These are phyloP conservation scores for Mallotus nudiflorus DNA, from an alignment of 345 rosid genomes.

Conservation along the genomic window DNA sequence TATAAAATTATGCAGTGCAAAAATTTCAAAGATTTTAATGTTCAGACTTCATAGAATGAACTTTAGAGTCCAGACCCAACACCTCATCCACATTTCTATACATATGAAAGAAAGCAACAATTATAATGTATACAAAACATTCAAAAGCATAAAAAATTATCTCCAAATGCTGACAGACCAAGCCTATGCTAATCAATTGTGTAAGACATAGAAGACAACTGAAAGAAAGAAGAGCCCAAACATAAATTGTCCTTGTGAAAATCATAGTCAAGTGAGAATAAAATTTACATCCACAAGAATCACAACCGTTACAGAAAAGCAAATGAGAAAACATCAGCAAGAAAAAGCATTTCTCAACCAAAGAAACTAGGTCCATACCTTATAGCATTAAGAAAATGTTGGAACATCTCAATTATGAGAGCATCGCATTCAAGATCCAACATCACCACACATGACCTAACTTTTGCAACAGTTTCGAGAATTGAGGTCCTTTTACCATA, in stretches of 20 bases:
- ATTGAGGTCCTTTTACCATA: constrained; percentile 71
- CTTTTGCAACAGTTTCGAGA: constrained; percentile 97
- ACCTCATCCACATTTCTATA: not conserved
- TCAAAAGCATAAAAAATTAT: not conserved
- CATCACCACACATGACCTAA: constrained; percentile 95
- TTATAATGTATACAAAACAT: not conserved
- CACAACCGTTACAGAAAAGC: not conserved
- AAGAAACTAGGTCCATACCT: constrained; percentile 50
- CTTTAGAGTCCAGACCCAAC: not conserved
- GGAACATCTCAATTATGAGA: constrained; percentile 87
- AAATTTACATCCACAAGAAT: not conserved
- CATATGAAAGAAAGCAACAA: not conserved
- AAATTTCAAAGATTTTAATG: too few relatives aligned
- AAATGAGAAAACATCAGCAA: not conserved
- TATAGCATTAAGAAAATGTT: constrained; percentile 71
- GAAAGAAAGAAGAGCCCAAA: not conserved
- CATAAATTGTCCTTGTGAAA: not conserved
- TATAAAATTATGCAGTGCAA: not conserved
- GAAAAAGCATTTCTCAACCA: not conserved
- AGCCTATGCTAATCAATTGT: not conserved
- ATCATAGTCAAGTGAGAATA: not conserved
- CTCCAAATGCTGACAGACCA: not conserved
- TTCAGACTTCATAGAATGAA: not conserved
- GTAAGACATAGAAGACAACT: not conserved
- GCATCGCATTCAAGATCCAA: constrained; percentile 95